Percentiles rank a stretch among this genome's conserved stretches.
phyloP scores from a whole-genome alignment of 495 filamentous ascomycete species.

The Penicillium lagena region DNA sequence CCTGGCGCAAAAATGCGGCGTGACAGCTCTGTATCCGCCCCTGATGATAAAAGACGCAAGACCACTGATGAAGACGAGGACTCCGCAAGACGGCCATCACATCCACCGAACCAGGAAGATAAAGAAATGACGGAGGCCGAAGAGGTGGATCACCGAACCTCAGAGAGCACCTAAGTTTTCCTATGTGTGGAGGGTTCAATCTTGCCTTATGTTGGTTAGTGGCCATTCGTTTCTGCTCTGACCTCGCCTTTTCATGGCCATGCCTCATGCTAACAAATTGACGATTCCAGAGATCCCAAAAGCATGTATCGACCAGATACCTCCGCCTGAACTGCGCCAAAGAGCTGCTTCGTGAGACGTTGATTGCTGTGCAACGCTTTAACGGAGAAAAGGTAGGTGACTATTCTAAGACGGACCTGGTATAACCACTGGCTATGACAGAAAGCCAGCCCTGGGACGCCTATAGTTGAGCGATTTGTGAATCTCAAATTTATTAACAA shows the following conservation, averaged over 20 bases:
- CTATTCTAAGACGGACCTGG: background rate
- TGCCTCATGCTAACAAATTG: too few species aligned
- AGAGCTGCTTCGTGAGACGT: constrained; percentile 58
- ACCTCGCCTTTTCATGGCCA: too few species aligned
- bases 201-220: background rate
- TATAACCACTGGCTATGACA: too few species aligned
- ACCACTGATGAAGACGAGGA: constrained; percentile 54
- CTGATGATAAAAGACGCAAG: constrained; percentile 43
- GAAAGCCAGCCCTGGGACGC: too few species aligned
- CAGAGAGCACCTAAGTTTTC: constrained; percentile 3
- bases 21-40: constrained; percentile 47
- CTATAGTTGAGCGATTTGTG: too few species aligned
- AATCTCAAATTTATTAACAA: too few species aligned
- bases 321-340: constrained; percentile 55
- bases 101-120: constrained; percentile 14
- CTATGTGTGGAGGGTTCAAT: background rate
- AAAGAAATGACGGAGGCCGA: constrained; percentile 21
- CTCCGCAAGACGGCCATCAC: constrained; percentile 43
- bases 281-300: background rate
- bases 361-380: constrained; percentile 45
- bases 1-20: constrained; percentile 42
- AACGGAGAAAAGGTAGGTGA: constrained; percentile 20
- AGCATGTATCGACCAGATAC: constrained; percentile 12
- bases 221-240: too few species aligned
- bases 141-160: constrained; percentile 46